Base-by-base conservation (phyloP, 495 filamentous ascomycete genomes). In the Antarctomyces pellizariae region DNA sequence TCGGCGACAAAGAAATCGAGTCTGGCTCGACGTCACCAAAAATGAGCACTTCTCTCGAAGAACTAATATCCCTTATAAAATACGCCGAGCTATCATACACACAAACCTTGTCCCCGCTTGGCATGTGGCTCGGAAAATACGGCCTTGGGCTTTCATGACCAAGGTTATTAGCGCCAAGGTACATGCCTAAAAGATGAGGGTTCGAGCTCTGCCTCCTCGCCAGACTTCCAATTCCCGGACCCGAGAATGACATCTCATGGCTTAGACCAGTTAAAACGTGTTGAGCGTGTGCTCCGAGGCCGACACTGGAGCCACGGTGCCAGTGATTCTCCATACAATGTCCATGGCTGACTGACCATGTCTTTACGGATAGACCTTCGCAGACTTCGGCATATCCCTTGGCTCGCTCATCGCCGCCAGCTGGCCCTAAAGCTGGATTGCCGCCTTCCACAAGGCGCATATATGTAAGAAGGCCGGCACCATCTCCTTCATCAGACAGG, bases 11-110 rank as follows among this genome's bases (percentile, higher is more conserved):
- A 0, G 79, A 84, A 24, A 93, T 47, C 6, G 67, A 67, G 43
- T 97, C 86, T 5, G 86, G 83, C 42, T 97, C 86, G 18, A 95
- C 71, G 38, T 97, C 86, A 21, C 86, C 86, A 43, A 91, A 95
- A 31, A 97, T 71, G 23, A 97, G 64, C 13, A 93, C 62, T 49
- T 92, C 80, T 22, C 56, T 55, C 1, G 69, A 64, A 0, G 65
- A 71, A 1, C 47, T 33, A 10, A 69, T 54, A 28, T 82, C 70
- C 9, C 76, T 73, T 34, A 97, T 67, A 48, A 97, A 93, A 46
- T 76, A 97, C 0, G 75, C 86, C 2, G 78, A 79, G 43, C 74
- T 83, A 44, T 97, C 82, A 24, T 66, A 63, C 0, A 73, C 67
- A 26, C 67, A 83, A 24, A 38, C 44, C 9, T 53, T 43, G 34